phyloP scores from a whole-genome alignment of 768 basidiomycete genomes.

The Xerocomellus intermedius region DNA sequence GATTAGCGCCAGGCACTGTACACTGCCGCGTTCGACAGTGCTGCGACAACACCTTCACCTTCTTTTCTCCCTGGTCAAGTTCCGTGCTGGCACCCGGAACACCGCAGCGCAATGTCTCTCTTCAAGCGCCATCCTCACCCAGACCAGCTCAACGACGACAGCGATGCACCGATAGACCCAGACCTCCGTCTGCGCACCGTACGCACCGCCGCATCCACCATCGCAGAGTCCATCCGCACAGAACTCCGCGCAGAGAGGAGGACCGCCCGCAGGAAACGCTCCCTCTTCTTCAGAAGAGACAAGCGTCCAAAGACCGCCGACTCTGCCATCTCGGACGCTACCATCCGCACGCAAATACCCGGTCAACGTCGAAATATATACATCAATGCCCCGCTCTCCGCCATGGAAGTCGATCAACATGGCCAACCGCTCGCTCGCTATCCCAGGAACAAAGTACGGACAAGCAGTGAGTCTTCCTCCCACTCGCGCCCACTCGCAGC shows the following conservation, averaged over 20 bases:
- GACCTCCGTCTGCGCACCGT: conserved; percentile 86
- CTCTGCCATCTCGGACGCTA: conserved; percentile 29
- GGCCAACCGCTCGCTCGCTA: conserved; percentile 84
- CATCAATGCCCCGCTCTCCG: conserved; percentile 69
- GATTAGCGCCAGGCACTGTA: too few species aligned
- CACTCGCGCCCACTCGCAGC: not conserved
- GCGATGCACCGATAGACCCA: conserved; percentile 74
- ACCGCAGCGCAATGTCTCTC: conserved; percentile 35
- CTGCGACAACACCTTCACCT: too few species aligned
- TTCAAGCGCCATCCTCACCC: conserved; percentile 38
- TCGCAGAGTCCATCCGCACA: conserved; percentile 80
- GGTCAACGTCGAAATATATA: conserved; percentile 74
- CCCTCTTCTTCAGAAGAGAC: conserved; percentile 60
- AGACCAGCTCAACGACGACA: conserved; percentile 51
- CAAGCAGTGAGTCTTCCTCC: conserved; percentile 66
- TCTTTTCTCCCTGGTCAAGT: too few species aligned
- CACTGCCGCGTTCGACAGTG: too few species aligned
- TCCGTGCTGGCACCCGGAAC: conserved; percentile 33
- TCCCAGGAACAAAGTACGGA: conserved; percentile 89
- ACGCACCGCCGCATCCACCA: conserved; percentile 88
- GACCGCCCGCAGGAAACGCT: conserved; percentile 45
- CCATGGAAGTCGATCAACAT: conserved; percentile 59
- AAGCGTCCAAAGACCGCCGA: conserved; percentile 38
- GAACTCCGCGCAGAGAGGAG: conserved; percentile 66
- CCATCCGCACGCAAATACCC: conserved; percentile 34